phyloP scores from a whole-genome alignment of 2,329 filamentous ascomycete genomes.

The Tolypocladium cylindrosporum region DNA sequence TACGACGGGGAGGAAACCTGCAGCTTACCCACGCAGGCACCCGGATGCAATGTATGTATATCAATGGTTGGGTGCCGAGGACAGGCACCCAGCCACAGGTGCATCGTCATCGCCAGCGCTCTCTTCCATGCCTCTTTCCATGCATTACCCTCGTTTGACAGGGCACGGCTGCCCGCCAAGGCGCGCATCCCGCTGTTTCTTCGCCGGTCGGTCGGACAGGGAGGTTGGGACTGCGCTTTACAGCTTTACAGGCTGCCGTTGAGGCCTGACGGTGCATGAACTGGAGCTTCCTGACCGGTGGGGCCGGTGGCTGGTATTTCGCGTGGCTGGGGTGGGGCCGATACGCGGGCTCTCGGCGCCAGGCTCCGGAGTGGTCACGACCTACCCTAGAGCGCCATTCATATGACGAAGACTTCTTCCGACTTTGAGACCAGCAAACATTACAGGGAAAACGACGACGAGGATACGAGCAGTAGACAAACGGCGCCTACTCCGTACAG shows the following conservation, averaged over 20 bases:
- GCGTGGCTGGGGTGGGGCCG: not conserved
- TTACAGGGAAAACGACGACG: too few relatives aligned
- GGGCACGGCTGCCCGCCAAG: not conserved
- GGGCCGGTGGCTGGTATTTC: not conserved
- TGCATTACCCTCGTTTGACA: not conserved
- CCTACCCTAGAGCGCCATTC: not conserved
- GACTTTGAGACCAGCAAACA: too few relatives aligned
- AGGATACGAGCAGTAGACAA: not conserved
- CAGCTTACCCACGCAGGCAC: not conserved
- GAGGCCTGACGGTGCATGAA: not conserved
- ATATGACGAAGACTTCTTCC: not conserved
- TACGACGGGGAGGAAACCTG: not conserved
- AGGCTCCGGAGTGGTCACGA: not conserved
- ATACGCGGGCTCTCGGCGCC: not conserved
- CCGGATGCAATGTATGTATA: not conserved
- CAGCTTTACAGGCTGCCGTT: not conserved
- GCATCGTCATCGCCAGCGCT: not conserved
- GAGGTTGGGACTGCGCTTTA: not conserved
- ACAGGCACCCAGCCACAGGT: not conserved
- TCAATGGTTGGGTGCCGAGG: not conserved
- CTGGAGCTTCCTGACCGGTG: not conserved
- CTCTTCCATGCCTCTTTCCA: not conserved
- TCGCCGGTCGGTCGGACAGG: not conserved
- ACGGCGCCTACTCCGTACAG: too few relatives aligned
- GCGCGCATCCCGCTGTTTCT: not conserved